A percentile compares a stretch with the other conserved stretches of the same genome.
These are phyloP conservation scores for Inga oerstediana DNA, from an alignment of 306 rosid species.

Conservation along the genomic window DNA sequence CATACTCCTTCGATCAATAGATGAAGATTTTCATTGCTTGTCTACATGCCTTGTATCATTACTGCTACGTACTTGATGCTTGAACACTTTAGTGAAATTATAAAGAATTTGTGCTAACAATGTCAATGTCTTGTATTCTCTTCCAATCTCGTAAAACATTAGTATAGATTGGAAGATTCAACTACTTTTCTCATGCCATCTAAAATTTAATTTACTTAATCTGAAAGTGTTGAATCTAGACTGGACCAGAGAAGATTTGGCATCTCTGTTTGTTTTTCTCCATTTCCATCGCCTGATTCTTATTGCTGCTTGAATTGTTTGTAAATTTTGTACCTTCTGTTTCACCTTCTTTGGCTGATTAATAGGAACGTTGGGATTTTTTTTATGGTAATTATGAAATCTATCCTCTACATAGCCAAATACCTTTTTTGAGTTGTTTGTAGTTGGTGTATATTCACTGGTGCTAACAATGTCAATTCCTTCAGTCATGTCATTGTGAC, in stretches of 20 bases:
- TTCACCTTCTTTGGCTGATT: neutral
- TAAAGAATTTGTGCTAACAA: slow-evolving; percentile 14
- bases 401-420: neutral
- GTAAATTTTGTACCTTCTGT: neutral
- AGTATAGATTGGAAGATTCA: neutral
- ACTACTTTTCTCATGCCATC: neutral
- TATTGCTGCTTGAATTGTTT: neutral
- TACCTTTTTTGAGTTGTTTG: neutral
- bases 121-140: neutral
- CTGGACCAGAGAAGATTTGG: neutral
- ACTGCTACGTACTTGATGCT: slow-evolving; percentile 12
- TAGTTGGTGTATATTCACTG: slow-evolving; percentile 16
- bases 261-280: slow-evolving; percentile 7
- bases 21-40: neutral
- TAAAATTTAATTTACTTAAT: neutral
- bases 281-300: slow-evolving; percentile 16
- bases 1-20: neutral
- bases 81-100: slow-evolving; percentile 7
- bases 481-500: neutral
- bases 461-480: slow-evolving; percentile 9
- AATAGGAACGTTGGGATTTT: neutral
- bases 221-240: neutral
- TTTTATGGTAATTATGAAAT: slow-evolving; percentile 2
- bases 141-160: neutral
- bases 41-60: neutral